Percentiles rank a stretch among this genome's conserved stretches.
These are phyloP conservation scores for Leucosporidium scottii DNA, from an alignment of 768 basidiomycete species.

Conservation along the genomic window DNA sequence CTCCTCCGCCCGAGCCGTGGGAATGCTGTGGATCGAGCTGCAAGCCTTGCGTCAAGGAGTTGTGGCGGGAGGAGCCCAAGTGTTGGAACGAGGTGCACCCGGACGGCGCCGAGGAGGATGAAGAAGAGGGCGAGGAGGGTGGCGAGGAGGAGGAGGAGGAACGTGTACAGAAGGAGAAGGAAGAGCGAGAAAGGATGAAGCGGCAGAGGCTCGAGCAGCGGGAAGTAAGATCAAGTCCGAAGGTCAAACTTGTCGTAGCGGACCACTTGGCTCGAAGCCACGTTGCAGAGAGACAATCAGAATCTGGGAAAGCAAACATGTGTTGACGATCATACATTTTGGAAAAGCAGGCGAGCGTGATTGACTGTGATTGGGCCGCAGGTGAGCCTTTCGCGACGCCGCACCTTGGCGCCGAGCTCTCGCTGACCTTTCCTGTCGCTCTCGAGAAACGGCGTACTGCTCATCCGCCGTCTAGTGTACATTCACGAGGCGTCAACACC, in stretches of 20 bases:
- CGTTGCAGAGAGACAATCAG: background rate
- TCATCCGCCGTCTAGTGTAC: too few species aligned
- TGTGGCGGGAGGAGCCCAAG: constrained; percentile 5
- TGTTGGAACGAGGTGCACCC: constrained; percentile 8
- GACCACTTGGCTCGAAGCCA: too few species aligned
- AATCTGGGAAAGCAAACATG: background rate
- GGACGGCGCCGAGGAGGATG: constrained; percentile 12
- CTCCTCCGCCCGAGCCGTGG: background rate
- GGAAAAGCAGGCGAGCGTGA: too few species aligned
- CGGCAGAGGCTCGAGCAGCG: background rate
- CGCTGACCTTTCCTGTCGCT: too few species aligned
- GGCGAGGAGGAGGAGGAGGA: background rate
- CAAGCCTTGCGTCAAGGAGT: constrained; percentile 1
- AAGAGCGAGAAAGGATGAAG: background rate
- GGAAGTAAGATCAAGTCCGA: background rate
- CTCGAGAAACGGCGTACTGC: too few species aligned
- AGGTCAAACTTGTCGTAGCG: background rate
- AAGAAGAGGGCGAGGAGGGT: background rate
- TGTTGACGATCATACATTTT: too few species aligned
- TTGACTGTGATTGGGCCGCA: too few species aligned
- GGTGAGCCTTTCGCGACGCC: too few species aligned
- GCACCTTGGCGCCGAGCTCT: too few species aligned
- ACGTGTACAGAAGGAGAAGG: background rate
- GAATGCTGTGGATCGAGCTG: constrained; percentile 2
- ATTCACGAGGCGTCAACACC: too few species aligned